Conservation (phyloP, 192 early-diverging fungal genomes). For the Backusella tuberculispora region DNA sequence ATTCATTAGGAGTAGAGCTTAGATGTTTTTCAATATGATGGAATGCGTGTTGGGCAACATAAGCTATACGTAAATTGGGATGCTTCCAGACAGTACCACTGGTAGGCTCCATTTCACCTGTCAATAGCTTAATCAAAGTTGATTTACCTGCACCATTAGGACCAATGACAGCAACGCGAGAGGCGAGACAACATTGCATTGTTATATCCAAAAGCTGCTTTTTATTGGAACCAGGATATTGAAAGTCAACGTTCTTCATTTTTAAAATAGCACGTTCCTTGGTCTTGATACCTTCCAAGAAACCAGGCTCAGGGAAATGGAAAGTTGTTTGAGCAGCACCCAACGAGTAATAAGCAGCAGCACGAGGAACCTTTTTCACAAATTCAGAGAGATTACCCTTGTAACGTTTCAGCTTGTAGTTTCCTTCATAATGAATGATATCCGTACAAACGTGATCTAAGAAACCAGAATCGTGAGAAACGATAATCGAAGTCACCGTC, state of each 20-base stretch:
- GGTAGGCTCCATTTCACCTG: constrained; percentile 74
- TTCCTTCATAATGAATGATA: constrained; percentile 82
- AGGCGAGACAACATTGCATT: constrained; percentile 66
- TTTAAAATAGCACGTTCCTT: constrained; percentile 79
- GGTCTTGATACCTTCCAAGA: constrained; percentile 75
- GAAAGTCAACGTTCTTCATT: constrained; percentile 71
- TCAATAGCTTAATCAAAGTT: constrained; percentile 72
- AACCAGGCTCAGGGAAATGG: constrained; percentile 73
- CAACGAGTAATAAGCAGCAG: constrained; percentile 77
- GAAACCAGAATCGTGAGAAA: constrained; percentile 89
- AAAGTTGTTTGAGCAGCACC: constrained; percentile 65
- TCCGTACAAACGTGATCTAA: constrained; percentile 80
- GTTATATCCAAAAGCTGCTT: constrained; percentile 64
- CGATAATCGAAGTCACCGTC: constrained; percentile 82
- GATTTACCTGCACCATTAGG: constrained; percentile 80
- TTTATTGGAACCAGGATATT: constrained; percentile 67
- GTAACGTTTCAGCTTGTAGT: constrained; percentile 75
- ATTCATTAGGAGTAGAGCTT: constrained; percentile 82
- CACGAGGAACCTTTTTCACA: constrained; percentile 74
- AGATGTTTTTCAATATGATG: constrained; percentile 84
- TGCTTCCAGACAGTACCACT: constrained; percentile 79
- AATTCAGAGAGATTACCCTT: constrained; percentile 80
- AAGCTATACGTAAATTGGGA: constrained; percentile 85
- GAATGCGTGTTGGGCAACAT: constrained; percentile 88
- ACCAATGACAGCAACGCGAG: constrained; percentile 80